Evolutionary conservation across 331 rosid species (phyloP), one percentile per base, ranked within the genome.

Genomic region (Acacia pycnantha): DNA sequence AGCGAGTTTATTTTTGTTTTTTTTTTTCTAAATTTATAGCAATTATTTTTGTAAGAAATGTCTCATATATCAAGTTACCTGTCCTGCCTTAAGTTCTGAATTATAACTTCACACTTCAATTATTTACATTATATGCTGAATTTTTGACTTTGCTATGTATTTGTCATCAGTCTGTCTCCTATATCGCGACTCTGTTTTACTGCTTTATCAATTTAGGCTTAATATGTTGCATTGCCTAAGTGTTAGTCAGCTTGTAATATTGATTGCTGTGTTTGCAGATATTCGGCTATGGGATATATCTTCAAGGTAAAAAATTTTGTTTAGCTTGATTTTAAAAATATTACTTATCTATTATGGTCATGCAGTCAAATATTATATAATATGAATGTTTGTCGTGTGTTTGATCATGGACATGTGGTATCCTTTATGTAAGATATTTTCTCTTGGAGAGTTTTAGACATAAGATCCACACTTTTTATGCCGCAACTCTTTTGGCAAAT

Each of bases 271-370:
- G 33, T 85, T 51, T 81, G 66, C 98, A 95, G 99, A 95, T 88
- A 93, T 95, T 82, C 97, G 97, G 59, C 97, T 92, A 12, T 95
- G 98, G 99, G 92, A 95, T 85, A 56, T 95, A 61, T 93, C 97
- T 61, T 82, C 92, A 78, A 90, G 99, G 99, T 95, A 92, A 80
- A 56, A 66, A 1, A 26, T 3, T 43, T 22, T 79, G 11, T 70
- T 37, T 40, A 37, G 2, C 76, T 81, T 70, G 43, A 3, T 14
- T 69, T 69, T 65, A 22, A 43, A 56, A 24, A 53, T 59, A 64
- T 56, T 24, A n/a, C 75, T 11, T 77, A 67, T 51, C 24, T 19
- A 18, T 64, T 24, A 24, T 50, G 71, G 64, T 54, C 54, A 64
- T 74, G 64, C 21, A 41, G 41, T 83, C 59, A 81, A 74, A 16